A percentile compares a stretch with the other conserved stretches of the same genome.
These are phyloP conservation scores for Hymenoscyphus linearis DNA, from an alignment of 2,329 filamentous ascomycete species.

Conservation along the genomic window DNA sequence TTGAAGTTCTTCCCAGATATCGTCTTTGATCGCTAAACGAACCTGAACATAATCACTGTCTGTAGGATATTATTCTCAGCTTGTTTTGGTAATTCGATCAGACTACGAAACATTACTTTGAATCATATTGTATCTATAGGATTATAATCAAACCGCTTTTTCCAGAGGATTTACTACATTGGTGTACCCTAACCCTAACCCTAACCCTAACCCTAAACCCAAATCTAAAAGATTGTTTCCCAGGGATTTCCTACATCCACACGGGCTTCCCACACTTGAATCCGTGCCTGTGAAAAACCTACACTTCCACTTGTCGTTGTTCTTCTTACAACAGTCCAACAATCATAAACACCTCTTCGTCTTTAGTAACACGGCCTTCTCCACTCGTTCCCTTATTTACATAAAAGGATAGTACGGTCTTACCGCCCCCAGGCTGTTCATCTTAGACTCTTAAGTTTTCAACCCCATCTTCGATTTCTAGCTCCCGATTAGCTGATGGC, in stretches of 20 bases:
- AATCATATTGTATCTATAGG: background rate
- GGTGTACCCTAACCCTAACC: background rate
- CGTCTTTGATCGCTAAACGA: background rate
- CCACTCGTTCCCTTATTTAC: background rate
- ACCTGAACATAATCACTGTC: background rate
- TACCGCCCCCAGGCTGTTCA: too few species aligned
- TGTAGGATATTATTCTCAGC: background rate
- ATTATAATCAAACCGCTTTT: background rate
- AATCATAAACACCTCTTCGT: background rate
- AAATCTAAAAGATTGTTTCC: too few species aligned
- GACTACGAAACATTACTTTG: background rate
- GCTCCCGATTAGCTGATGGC: too few species aligned
- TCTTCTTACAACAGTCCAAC: background rate
- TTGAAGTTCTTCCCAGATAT: background rate
- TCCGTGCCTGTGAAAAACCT: too few species aligned
- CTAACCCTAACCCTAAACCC: too few species aligned
- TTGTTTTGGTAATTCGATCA: background rate
- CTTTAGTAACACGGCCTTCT: background rate
- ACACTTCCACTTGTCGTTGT: background rate
- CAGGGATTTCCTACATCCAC: background rate
- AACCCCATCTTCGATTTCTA: too few species aligned
- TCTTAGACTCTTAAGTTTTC: too few species aligned
- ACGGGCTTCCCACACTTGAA: background rate
- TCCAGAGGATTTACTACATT: background rate
- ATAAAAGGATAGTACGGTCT: background rate